Base-by-base conservation (phyloP, 2,329 filamentous ascomycete species). In the Hypomyces perniciosus region DNA sequence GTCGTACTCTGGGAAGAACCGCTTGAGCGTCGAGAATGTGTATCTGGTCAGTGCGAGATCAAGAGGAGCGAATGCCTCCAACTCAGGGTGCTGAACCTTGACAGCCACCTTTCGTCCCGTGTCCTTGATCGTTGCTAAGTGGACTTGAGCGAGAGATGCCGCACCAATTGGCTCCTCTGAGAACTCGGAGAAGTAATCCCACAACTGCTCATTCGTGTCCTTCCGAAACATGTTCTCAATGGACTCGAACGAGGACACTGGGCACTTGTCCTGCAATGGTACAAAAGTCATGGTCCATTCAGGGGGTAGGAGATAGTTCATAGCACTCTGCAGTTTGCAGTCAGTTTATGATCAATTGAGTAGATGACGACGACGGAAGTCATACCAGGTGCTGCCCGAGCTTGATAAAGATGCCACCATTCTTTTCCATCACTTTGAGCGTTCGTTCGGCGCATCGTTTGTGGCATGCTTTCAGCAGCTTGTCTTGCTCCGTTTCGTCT, bases 391-490 rank as follows among this genome's bases (percentile, higher is more conserved):
- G 93, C 63, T 99, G 93, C 6, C 93, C 93, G 37, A 99, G 75
- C 71, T 99, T 99, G 67, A 99, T 97, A 62, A 97, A 99, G 56
- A 99, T 96, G 29, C 92, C 95, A 28, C 95, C 93, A 68, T 96
- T 97, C 75, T 88, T 90, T 76, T 99, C 93, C 57, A 97, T 73
- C 2, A 95, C 91, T 51, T 78, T 80, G 39, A 97, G 74, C 1
- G 93, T 96, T 55, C 93, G 83, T 61, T 90, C 80, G 30, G 93
- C 93, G 71, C 93, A 99, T 68, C 93, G 81, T 66, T 95, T 86
- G 69, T 99, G 93, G 65, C 93, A 97, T 56, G 84, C 84, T 59
- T 83, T 86, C 47, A 99, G 74, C 35, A 86, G 68, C n/a, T 70
- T 74, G n/a, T 80, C 74, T 63, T 83, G 81, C 65, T 89, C 81